A percentile compares a stretch with the other conserved stretches of the same genome.
phyloP scores from a whole-genome alignment of 345 rosid genomes.

The Pistacia vera region DNA sequence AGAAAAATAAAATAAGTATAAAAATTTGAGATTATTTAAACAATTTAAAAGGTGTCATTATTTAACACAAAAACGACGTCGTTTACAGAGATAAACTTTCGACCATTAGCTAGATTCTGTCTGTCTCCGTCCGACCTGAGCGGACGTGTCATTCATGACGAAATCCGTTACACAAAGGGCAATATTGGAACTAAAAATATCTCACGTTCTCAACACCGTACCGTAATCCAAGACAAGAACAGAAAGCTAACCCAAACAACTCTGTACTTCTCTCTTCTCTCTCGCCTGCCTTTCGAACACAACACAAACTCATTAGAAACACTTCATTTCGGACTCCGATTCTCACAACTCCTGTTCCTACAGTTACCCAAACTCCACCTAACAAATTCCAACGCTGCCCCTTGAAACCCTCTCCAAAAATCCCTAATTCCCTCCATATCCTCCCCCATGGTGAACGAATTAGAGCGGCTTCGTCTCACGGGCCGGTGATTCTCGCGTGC shows the following conservation, averaged over 20 bases:
- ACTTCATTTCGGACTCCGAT: neutral
- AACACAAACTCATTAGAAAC: neutral
- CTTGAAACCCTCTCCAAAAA: neutral
- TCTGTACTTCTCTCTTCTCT: neutral
- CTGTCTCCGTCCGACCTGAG: neutral
- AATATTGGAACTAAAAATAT: neutral
- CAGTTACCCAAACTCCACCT: neutral
- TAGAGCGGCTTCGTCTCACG: neutral
- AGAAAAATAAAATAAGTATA: too few relatives aligned
- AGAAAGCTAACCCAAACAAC: neutral
- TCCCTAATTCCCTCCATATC: constrained; percentile 26
- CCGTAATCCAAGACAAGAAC: neutral
- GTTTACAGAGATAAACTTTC: too few relatives aligned
- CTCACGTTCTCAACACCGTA: neutral
- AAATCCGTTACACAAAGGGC: constrained; percentile 1
- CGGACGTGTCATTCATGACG: neutral
- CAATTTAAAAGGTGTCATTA: too few relatives aligned
- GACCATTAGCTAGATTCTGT: neutral
- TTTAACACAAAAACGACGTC: too few relatives aligned
- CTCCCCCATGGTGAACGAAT: constrained; percentile 8
- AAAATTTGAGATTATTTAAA: too few relatives aligned
- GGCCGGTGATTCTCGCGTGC: constrained; percentile 16
- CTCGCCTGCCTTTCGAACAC: neutral
- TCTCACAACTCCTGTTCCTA: constrained; percentile 1
- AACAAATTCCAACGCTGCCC: neutral